These are phyloP conservation scores for Lepiota subincarnata DNA, from an alignment of 768 basidiomycete genomes.

Conservation along the genomic window DNA sequence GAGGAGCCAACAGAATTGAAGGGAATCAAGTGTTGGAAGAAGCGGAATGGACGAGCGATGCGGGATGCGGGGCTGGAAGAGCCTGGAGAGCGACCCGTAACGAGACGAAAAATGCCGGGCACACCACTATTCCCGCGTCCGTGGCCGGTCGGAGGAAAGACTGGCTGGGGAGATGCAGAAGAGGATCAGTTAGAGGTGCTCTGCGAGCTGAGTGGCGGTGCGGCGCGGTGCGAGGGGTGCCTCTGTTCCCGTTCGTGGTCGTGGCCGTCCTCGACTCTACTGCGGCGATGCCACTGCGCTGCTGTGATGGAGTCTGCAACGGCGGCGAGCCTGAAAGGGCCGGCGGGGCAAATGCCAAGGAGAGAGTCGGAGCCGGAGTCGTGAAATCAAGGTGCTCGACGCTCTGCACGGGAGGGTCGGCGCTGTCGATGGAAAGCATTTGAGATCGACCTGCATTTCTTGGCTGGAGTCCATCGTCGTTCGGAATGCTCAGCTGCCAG, in stretches of 20 bases:
- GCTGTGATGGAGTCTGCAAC: conserved; percentile 10
- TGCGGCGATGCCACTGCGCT: conserved; percentile 37
- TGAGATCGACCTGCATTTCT: no score
- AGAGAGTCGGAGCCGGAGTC: not conserved
- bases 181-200: conserved; percentile 13
- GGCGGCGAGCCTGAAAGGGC: conserved; percentile 10
- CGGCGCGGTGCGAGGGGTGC: conserved; percentile 57
- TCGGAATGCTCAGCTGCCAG: no score
- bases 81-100: conserved; percentile 6
- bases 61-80: conserved; percentile 10
- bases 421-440: no score
- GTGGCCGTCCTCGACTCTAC: conserved; percentile 57
- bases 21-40: conserved; percentile 18
- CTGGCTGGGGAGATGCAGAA: conserved; percentile 12
- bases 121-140: conserved; percentile 8
- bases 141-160: conserved; percentile 10
- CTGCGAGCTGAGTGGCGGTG: conserved; percentile 2
- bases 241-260: conserved; percentile 60
- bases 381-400: not conserved
- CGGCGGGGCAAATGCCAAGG: not conserved
- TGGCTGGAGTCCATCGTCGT: no score
- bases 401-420: no score
- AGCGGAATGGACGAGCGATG: conserved; percentile 14
- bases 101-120: no score
- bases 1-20: not conserved